Conservation (phyloP, 2,329 filamentous ascomycete genomes). For the Parastagonospora nodorum region DNA sequence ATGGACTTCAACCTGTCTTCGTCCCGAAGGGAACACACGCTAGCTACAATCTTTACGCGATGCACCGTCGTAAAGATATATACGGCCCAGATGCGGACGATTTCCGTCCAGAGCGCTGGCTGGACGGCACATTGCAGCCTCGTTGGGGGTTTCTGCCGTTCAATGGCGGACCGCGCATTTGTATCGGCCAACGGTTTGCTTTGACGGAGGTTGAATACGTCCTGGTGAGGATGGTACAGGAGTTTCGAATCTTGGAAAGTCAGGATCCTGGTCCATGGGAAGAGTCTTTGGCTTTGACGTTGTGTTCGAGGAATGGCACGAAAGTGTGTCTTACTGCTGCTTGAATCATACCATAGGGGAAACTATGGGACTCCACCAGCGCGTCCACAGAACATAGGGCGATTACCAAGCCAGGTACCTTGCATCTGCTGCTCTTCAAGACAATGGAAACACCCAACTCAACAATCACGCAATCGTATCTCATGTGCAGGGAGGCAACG, state of each 20-base stretch:
- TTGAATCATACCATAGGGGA: too few relatives aligned
- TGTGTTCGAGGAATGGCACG: too few relatives aligned
- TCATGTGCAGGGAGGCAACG: too few relatives aligned
- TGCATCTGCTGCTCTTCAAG: too few relatives aligned
- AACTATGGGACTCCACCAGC: too few relatives aligned
- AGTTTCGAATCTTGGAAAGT: slow-evolving; percentile 12
- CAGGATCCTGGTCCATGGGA: too few relatives aligned
- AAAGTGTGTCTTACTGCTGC: too few relatives aligned
- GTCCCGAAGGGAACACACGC: slow-evolving; percentile 35
- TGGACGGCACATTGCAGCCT: slow-evolving; percentile 25
- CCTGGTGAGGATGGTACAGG: slow-evolving; percentile 32
- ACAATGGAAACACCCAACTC: too few relatives aligned
- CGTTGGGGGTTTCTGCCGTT: slow-evolving; percentile 43
- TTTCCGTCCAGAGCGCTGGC: slow-evolving; percentile 44
- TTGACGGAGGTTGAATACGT: slow-evolving; percentile 38
- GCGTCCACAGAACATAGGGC: too few relatives aligned
- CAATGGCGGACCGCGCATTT: slow-evolving; percentile 40
- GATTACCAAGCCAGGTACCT: too few relatives aligned
- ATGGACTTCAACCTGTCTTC: slow-evolving; percentile 40
- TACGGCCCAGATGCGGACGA: slow-evolving; percentile 45
- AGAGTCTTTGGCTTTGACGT: too few relatives aligned
- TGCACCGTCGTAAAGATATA: slow-evolving; percentile 44
- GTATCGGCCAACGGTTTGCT: slow-evolving; percentile 42
- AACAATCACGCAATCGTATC: too few relatives aligned
- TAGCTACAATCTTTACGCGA: slow-evolving; percentile 36